A percentile compares a stretch with the other conserved stretches of the same genome.
phyloP scores from a whole-genome alignment of 192 early-diverging fungal species.

The Coemansia sp. region DNA sequence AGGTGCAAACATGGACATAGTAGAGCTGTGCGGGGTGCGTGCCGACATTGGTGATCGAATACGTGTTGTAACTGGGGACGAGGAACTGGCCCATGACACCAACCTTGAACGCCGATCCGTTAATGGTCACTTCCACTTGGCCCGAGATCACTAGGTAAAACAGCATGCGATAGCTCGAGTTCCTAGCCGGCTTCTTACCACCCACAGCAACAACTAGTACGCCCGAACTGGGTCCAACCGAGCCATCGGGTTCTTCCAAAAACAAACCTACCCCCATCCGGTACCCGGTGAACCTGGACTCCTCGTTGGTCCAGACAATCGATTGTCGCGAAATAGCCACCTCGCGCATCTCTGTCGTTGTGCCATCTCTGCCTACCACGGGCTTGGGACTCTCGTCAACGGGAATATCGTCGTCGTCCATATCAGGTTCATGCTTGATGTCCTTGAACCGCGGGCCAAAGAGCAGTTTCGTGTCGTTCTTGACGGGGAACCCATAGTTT shows the following conservation, averaged over 20 bases:
- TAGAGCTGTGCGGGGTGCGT: conserved; percentile 45
- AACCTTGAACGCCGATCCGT: conserved; percentile 23
- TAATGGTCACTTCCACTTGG: conserved; percentile 29
- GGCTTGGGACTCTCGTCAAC: conserved; percentile 9
- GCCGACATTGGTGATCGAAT: conserved; percentile 37
- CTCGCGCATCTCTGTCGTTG: conserved; percentile 5
- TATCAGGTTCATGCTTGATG: conserved; percentile 6
- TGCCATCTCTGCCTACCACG: conserved; percentile 15
- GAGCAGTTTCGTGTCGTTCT: conserved; percentile 6
- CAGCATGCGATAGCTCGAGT: conserved; percentile 9
- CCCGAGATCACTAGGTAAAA: conserved; percentile 41
- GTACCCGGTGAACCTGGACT: conserved; percentile 16
- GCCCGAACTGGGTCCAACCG: conserved; percentile 15
- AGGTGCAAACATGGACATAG: conserved; percentile 19
- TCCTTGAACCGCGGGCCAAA: conserved; percentile 24
- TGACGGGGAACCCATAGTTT: conserved; percentile 34
- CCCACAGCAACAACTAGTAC: conserved; percentile 26
- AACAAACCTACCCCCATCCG: conserved; percentile 23
- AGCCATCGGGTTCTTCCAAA: conserved; percentile 11
- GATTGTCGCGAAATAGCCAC: conserved; percentile 28
- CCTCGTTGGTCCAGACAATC: conserved; percentile 24
- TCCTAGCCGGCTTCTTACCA: conserved; percentile 26
- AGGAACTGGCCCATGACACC: conserved; percentile 41
- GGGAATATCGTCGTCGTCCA: conserved; percentile 38
- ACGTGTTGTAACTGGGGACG: conserved; percentile 28